These are phyloP conservation scores for Paulinella micropora DNA, from an alignment of 78 protist genomes.

Conservation along the genomic window DNA sequence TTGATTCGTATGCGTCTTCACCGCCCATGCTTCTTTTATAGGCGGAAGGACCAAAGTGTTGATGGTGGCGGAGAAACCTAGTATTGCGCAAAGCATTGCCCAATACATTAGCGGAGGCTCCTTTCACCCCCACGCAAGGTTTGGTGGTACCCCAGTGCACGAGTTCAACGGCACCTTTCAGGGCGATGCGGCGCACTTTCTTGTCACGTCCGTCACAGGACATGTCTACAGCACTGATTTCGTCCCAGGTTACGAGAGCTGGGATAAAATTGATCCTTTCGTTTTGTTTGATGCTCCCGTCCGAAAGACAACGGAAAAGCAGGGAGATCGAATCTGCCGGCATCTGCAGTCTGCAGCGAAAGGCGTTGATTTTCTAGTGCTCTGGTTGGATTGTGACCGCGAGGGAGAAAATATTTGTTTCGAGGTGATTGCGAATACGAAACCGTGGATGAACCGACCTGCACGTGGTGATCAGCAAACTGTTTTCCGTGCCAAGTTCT, in stretches of 20 bases:
- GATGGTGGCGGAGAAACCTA: slow-evolving; percentile 90
- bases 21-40: no score
- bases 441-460: no score
- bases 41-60: no score
- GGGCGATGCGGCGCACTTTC: no score
- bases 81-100: slow-evolving; percentile 72
- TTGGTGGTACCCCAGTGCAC: no score
- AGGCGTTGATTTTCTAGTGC: background rate
- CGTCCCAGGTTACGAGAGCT: background rate
- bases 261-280: background rate
- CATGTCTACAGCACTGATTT: background rate
- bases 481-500: slow-evolving; percentile 11
- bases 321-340: background rate
- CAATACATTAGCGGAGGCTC: no score
- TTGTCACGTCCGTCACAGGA: background rate
- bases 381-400: slow-evolving; percentile 16
- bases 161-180: no score
- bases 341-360: background rate
- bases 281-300: background rate
- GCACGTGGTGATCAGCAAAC: background rate
- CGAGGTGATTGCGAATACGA: slow-evolving; percentile 9
- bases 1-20: no score
- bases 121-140: no score
- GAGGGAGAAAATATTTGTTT: slow-evolving; percentile 36
- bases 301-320: background rate